These are phyloP conservation scores for Fusarium fujikuroi DNA, from an alignment of 2,329 filamentous ascomycete genomes.

Conservation along the genomic window DNA sequence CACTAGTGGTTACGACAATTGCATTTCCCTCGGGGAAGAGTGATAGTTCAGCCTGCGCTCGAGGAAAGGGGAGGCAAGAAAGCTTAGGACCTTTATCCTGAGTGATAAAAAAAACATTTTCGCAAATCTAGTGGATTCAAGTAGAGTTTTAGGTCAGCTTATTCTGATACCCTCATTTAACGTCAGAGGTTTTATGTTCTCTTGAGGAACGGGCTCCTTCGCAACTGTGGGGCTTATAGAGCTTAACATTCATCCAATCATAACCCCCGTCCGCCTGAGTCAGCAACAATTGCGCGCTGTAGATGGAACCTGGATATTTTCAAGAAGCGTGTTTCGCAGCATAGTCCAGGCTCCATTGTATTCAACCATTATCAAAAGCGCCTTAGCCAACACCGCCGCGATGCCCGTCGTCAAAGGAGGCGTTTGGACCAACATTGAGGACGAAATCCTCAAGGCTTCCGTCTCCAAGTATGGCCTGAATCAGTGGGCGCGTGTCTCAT, in stretches of 20 bases:
- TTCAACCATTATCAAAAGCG: conserved; percentile 31
- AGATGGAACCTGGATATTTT: conserved; percentile 45
- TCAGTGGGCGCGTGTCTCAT: conserved; percentile 98
- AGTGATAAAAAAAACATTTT: not conserved
- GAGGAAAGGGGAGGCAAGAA: not conserved
- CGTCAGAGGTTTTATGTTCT: not conserved
- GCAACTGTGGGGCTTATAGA: conserved; percentile 6
- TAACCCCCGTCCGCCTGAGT: conserved; percentile 18
- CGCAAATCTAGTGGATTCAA: not conserved
- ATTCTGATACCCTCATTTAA: not conserved
- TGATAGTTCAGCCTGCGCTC: not conserved
- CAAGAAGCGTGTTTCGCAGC: conserved; percentile 42
- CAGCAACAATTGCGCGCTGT: conserved; percentile 35
- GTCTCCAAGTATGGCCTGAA: conserved; percentile 96
- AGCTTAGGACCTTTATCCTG: not conserved
- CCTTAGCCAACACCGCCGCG: conserved; percentile 42
- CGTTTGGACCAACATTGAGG: conserved; percentile 82
- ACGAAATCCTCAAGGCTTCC: conserved; percentile 96
- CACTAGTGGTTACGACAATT: not conserved
- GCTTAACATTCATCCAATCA: conserved; percentile 23
- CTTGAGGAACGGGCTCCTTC: not conserved
- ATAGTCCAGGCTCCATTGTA: conserved; percentile 33
- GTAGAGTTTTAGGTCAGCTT: not conserved
- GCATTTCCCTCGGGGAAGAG: not conserved
- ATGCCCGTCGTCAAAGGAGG: conserved; percentile 81